Evolutionary conservation across 2,329 filamentous ascomycete genomes (phyloP), one percentile per base, ranked within the genome.

Genomic region (Apiospora kogelbergensis): DNA sequence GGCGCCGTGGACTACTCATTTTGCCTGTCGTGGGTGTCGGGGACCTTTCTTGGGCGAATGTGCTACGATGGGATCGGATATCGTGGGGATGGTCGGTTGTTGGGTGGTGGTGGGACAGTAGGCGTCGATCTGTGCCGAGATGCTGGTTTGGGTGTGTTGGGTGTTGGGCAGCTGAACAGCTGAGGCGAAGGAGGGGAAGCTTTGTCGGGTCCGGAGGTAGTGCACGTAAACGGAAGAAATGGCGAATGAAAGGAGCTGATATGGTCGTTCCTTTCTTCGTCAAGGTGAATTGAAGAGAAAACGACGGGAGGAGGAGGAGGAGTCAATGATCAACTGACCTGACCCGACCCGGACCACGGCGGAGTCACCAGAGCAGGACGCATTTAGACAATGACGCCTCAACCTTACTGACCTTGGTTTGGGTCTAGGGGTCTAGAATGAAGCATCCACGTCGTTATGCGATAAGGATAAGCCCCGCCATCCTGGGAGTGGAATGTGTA

Each of bases 1-100:
- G 74, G 68, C 77, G 72, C n/a, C 76, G 70, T 26, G 77, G 76
- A 53, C 77, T 79, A 68, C 73, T 76, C 77, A 79, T 79, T 64
- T 74, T 78, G 70, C 63, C 68, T 33, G 65, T 24, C 33, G 26
- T 48, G 20, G 2, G 30, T 30, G 22, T n/a, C n/a, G 44, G 24
- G 3, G 63, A 11, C 20, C 30, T 11, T 20, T 37, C 30, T 37
- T 22, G 30, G 20, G 30, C n/a, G 10, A 13, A 37, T 22, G 53
- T 60, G 30, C 17, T 37, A n/a, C n/a, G 53, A 37, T 17, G 30
- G 17, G 48, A 6, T 60, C 30, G 53, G 9, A 7, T 37, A 13
- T n/a, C 30, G 53, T 9, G 17, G 30, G 15, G 26, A 6, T 9
- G 11, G 53, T 60, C 11, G 53, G 53, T 60, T 37, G 53, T 60